These are phyloP conservation scores for Rhizomucor miehei DNA, from an alignment of 371 early-diverging fungal genomes.

Conservation along the genomic window DNA sequence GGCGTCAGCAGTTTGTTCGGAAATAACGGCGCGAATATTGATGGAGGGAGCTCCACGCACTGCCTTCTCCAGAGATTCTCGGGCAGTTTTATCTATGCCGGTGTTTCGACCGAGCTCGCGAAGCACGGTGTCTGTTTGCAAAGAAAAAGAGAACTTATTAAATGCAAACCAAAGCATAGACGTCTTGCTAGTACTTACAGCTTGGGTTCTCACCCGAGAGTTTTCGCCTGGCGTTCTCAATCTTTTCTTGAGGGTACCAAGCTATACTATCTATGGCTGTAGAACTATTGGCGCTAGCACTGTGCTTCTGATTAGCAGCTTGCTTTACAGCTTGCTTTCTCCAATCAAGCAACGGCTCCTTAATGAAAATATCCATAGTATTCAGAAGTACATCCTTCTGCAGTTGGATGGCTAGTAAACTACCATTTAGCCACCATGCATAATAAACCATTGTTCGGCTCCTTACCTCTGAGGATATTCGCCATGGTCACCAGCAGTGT, in stretches of 20 bases:
- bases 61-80: not conserved
- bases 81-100: conserved; percentile 4
- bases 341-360: conserved; percentile 65
- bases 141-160: too few species aligned
- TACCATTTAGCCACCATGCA: not conserved
- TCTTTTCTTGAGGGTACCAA: conserved; percentile 79
- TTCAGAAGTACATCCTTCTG: conserved; percentile 53
- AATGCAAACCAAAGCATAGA: too few species aligned
- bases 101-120: conserved; percentile 45
- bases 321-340: conserved; percentile 61
- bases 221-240: conserved; percentile 66
- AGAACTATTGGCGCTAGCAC: too few species aligned
- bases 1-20: conserved; percentile 40
- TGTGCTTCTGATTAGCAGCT: conserved; percentile 46
- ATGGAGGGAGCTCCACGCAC: conserved; percentile 37
- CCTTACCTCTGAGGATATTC: conserved; percentile 47
- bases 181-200: conserved; percentile 19
- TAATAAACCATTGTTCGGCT: not conserved
- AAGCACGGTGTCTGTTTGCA: conserved; percentile 26
- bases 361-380: conserved; percentile 68
- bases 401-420: conserved; percentile 44
- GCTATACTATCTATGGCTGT: conserved; percentile 9
- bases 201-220: conserved; percentile 68
- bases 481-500: conserved; percentile 57
- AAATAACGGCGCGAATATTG: conserved; percentile 46